Percentiles rank a stretch among this genome's conserved stretches.
Evolutionary conservation across 2,329 filamentous ascomycete species (phyloP).

Genomic region (Raffaelea albimanens): DNA sequence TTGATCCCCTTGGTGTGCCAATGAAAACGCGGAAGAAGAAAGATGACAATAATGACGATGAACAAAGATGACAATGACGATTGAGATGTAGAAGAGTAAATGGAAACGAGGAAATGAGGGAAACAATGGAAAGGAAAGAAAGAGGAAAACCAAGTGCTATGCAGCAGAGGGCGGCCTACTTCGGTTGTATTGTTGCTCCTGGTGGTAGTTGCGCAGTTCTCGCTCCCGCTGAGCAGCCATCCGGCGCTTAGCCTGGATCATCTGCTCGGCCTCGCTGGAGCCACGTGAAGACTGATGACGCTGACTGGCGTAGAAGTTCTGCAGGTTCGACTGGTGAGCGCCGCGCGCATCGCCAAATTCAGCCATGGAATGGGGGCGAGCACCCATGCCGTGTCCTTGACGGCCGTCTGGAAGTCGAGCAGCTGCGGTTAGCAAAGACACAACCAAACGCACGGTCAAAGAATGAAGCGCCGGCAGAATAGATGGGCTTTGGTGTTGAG

Average conservation of each 20-base stretch:
- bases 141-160: constrained; percentile 38
- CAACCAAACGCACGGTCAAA: constrained; percentile 9
- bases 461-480: constrained; percentile 10
- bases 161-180: constrained; percentile 80
- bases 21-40: constrained; percentile 8
- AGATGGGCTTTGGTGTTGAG: no score
- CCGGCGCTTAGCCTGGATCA: constrained; percentile 98
- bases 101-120: background rate
- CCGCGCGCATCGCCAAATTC: constrained; percentile 68
- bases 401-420: constrained; percentile 53
- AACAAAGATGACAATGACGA: background rate
- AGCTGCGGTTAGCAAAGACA: constrained; percentile 1
- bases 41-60: constrained; percentile 1
- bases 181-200: constrained; percentile 99
- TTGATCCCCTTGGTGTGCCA: constrained; percentile 7
- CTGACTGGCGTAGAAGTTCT: constrained; percentile 91
- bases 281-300: constrained; percentile 80
- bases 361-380: constrained; percentile 75
- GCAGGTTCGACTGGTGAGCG: constrained; percentile 68
- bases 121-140: background rate
- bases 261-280: constrained; percentile 87
- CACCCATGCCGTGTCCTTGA: constrained; percentile 48
- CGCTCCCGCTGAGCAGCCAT: constrained; percentile 98
- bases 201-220: constrained; percentile 98
- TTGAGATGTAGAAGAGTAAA: constrained; percentile 5